Conservation (phyloP, 2,329 filamentous ascomycete genomes). For the Ascochyta clinopodiicola region DNA sequence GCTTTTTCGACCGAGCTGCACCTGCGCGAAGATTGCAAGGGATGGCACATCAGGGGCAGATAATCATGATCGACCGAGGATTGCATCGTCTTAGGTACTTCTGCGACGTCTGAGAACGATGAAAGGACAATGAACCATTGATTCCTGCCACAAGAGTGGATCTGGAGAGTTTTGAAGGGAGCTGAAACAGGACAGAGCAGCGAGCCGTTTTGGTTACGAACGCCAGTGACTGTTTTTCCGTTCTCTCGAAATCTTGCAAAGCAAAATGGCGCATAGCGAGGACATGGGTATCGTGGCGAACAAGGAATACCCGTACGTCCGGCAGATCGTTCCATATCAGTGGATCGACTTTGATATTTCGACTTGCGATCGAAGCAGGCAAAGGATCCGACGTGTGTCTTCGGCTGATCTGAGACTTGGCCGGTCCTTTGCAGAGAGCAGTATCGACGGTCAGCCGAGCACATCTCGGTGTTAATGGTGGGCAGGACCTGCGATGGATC, state of each 20-base stretch:
- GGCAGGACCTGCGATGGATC: slow-evolving; percentile 42
- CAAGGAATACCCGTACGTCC: slow-evolving; percentile 21
- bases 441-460: slow-evolving; percentile 38
- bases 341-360: slow-evolving; percentile 11
- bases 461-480: slow-evolving; percentile 29
- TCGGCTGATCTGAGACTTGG: slow-evolving; percentile 49
- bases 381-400: slow-evolving; percentile 23
- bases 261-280: slow-evolving; percentile 5
- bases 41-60: slow-evolving; percentile 24
- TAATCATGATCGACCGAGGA: slow-evolving; percentile 30
- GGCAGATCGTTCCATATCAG: slow-evolving; percentile 29
- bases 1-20: slow-evolving; percentile 21
- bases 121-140: slow-evolving; percentile 12
- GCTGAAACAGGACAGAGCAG: slow-evolving; percentile 27
- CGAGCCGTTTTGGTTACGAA: slow-evolving; percentile 15
- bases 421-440: slow-evolving; percentile 25
- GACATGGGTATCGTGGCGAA: slow-evolving; percentile 28
- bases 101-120: slow-evolving; percentile 18
- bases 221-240: slow-evolving; percentile 4
- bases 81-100: slow-evolving; percentile 17
- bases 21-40: slow-evolving; percentile 21
- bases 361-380: slow-evolving; percentile 17
- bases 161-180: slow-evolving; percentile 7
- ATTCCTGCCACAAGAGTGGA: slow-evolving; percentile 27
- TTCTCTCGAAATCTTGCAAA: slow-evolving; percentile 9